Base-by-base conservation (phyloP, 2,329 filamentous ascomycete species). In the Alternaria consortialis region DNA sequence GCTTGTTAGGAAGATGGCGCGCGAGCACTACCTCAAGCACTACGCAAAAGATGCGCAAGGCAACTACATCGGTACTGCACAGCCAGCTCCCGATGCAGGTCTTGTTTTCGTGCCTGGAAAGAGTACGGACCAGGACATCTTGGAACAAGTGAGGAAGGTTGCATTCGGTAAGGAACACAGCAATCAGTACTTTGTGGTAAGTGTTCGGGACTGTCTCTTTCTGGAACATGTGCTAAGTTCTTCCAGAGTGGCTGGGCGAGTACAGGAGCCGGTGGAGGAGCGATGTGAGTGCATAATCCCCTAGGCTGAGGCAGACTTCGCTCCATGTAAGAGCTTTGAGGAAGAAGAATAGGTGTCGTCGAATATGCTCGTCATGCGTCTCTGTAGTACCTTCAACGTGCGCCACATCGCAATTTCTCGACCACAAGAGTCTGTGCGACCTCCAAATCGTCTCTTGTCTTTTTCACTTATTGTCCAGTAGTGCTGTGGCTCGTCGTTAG, bases 1-100 rank as follows among this genome's bases (percentile, higher is more conserved):
- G 4, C 61, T 71, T 25, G 62, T 68, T 63, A 39, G 72, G 3
- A 70, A 69, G 43, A 75, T 76, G 73, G 66, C 63, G 15, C 67
- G 74, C 27, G 58, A 64, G 13, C 62, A 69, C 34, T 51, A 69
- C 31, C 54, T 67, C 20, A 71, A 71, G 59, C 67, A 67, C 56
- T 77, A 75, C 58, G 71, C 71, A 5, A 72, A 71, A 39, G 69
- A 76, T 52, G 60, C 61, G 0, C 56, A 73, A 7, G 73, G 71
- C 0, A 73, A 76, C 20, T 75, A 74, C 39, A 48, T 75, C 31
- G 71, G 73, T 3, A 74, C 71, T 1, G 63, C 68, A 23, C 58
- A 20, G n/a, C 43, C 43, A 31, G 27, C n/a, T 12, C 11, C 3
- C 6, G 27, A 25, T 20, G 17, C 34, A 9, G 43, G 27, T 47